These are phyloP conservation scores for Violaceomyces palustris DNA, from an alignment of 1,284 basidiomycete genomes.

Conservation along the genomic window DNA sequence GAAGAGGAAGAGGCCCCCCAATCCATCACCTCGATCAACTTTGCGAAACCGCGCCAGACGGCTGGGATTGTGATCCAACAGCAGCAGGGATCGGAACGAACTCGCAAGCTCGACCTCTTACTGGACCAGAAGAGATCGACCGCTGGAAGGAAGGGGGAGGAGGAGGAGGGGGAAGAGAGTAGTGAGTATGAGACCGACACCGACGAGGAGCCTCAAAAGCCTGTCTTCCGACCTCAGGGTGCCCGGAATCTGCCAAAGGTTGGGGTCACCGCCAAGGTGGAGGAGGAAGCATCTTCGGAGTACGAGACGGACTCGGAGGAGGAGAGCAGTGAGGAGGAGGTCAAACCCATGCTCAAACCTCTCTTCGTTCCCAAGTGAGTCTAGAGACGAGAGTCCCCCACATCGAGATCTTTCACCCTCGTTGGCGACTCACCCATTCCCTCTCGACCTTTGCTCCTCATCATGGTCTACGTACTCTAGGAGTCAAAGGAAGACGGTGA, in stretches of 20 bases:
- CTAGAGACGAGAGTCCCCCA: neutral
- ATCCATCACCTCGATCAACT: neutral
- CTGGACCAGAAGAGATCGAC: no score
- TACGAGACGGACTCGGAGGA: constrained; percentile 61
- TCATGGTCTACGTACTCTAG: no score
- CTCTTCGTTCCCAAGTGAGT: constrained; percentile 84
- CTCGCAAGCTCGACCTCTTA: constrained; percentile 13
- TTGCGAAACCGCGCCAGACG: constrained; percentile 2
- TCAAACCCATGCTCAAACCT: constrained; percentile 68
- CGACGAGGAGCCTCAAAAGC: constrained; percentile 31
- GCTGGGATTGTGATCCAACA: constrained; percentile 6
- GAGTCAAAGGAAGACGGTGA: no score
- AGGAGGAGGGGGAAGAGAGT: constrained; percentile 1
- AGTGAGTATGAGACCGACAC: constrained; percentile 61
- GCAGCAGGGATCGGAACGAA: neutral
- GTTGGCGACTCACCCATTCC: no score
- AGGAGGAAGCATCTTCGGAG: constrained; percentile 37
- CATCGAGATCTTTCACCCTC: no score
- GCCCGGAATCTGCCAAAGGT: neutral
- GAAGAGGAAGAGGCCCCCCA: neutral
- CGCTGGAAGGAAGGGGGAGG: neutral
- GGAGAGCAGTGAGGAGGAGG: constrained; percentile 35
- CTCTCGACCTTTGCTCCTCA: no score
- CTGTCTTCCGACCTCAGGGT: constrained; percentile 23
- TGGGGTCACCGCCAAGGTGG: neutral